Evolutionary conservation across 805 yeast genomes (phyloP), one percentile per base, ranked within the genome.

Genomic region (Zygosaccharomyces gambellarensis): DNA sequence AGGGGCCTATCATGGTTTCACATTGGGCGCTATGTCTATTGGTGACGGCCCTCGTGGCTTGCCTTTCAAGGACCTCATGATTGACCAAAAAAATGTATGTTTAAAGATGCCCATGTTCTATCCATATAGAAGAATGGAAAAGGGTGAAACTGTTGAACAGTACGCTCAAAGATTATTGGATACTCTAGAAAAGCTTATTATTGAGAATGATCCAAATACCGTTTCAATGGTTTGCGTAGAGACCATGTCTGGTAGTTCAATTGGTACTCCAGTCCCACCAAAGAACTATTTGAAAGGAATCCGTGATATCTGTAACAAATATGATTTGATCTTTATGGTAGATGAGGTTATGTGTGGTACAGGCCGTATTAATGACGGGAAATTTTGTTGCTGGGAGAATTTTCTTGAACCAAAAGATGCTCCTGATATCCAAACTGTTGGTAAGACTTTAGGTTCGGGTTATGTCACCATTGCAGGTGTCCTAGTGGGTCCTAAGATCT

Each of bases 321-420:
- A 77, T 61, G 81, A 76, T 39, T 70, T 75, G 36, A 61, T 78
- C 36, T 65, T 79, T 56, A 69, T 76, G 65, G 63, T 77, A 43
- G 83, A 79, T 56, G 83, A 79, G 63, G 78, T 78, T 39, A 77
- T 78, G 81, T 77, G 80, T 59, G 83, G 83, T 30, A 71, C 77
- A 34, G 82, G 82, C 21, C 71, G 83, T 58, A 65, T 72, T 51
- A 58, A 60, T 51, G 56, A 61, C 39, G 81, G 82, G 32, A 69
- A 71, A 27, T 68, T 71, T 53, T 71, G 68, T 63, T 76, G 76
- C 50, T 76, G 78, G 74, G 78, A 74, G 57, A 72, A 71, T 52
- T 72, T 60, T 49, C 60, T 72, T 59, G 67, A 59, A 29, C 57
- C 62, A 14, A 70, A 65, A 21, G 72, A 64, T 43, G 63, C 64